Evolutionary conservation across 2,329 filamentous ascomycete genomes (phyloP).

Genomic region (Xylaria arbuscula): DNA sequence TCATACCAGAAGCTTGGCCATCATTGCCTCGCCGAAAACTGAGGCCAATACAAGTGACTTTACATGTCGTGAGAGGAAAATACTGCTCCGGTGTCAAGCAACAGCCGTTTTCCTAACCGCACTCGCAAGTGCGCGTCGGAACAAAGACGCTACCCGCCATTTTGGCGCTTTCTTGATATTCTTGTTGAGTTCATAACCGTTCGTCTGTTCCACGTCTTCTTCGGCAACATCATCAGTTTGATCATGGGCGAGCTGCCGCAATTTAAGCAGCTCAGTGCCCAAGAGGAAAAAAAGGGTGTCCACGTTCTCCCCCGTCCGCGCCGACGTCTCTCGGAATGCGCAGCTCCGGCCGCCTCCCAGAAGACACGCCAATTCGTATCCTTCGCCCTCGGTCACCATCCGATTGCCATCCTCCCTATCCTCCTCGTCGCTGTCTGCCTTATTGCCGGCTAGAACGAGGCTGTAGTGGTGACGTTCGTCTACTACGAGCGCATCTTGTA

Average conservation of each 20-base stretch:
- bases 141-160: constrained; percentile 43
- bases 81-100: constrained; percentile 3
- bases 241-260: constrained; percentile 44
- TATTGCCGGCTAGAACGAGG: constrained; percentile 50
- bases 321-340: constrained; percentile 52
- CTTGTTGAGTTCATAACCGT: constrained; percentile 6
- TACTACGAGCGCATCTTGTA: constrained; percentile 46
- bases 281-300: constrained; percentile 50
- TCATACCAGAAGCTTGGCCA: background rate
- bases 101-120: constrained; percentile 30
- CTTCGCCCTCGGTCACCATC: constrained; percentile 50
- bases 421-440: constrained; percentile 50
- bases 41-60: background rate
- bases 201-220: constrained; percentile 4
- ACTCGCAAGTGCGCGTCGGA: constrained; percentile 33
- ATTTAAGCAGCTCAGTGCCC: constrained; percentile 51
- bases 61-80: background rate
- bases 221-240: constrained; percentile 30
- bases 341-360: constrained; percentile 38
- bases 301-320: constrained; percentile 53
- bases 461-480: constrained; percentile 32
- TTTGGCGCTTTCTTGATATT: constrained; percentile 34
- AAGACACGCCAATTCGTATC: constrained; percentile 43
- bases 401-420: constrained; percentile 40
- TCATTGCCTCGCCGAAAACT: background rate